Conservation (phyloP, 225 moss, liverwort and hornwort species). For the Pleurozium schreberi region DNA sequence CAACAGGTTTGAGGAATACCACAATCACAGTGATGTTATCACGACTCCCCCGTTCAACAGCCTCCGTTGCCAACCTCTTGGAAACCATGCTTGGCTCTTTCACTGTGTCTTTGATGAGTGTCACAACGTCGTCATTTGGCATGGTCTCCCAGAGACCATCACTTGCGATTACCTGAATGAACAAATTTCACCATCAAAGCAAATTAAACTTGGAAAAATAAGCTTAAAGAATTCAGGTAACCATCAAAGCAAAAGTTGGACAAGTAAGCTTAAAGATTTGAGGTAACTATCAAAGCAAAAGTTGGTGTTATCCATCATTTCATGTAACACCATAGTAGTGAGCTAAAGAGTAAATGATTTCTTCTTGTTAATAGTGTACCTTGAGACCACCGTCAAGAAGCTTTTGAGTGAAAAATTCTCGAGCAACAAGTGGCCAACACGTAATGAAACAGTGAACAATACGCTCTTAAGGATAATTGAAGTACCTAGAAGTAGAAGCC, state of each 20-base stretch:
- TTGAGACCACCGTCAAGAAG: neutral
- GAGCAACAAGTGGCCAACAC: neutral
- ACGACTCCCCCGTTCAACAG: slow-evolving; percentile 47
- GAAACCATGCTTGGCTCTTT: slow-evolving; percentile 62
- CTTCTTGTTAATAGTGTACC: too few relatives aligned
- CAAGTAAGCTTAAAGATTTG: neutral
- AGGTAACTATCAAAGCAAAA: neutral
- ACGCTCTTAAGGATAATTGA: neutral
- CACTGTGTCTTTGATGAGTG: slow-evolving; percentile 47
- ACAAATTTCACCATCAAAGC: neutral
- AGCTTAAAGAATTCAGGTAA: neutral
- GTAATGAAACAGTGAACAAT: neutral
- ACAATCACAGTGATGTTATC: slow-evolving; percentile 55
- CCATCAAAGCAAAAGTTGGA: neutral
- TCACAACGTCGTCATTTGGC: slow-evolving; percentile 28
- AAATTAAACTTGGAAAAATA: neutral
- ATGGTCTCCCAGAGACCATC: slow-evolving; percentile 64
- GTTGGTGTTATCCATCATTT: neutral
- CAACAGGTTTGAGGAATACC: slow-evolving; percentile 47
- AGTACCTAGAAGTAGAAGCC: slow-evolving; percentile 10
- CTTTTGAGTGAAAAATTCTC: neutral
- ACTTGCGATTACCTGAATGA: slow-evolving; percentile 47
- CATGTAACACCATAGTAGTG: neutral
- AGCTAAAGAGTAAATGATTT: neutral
- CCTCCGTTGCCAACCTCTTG: slow-evolving; percentile 54